These are phyloP conservation scores for Paspalum vaginatum DNA, from an alignment of 176 grass and related monocot species.

Conservation along the genomic window DNA sequence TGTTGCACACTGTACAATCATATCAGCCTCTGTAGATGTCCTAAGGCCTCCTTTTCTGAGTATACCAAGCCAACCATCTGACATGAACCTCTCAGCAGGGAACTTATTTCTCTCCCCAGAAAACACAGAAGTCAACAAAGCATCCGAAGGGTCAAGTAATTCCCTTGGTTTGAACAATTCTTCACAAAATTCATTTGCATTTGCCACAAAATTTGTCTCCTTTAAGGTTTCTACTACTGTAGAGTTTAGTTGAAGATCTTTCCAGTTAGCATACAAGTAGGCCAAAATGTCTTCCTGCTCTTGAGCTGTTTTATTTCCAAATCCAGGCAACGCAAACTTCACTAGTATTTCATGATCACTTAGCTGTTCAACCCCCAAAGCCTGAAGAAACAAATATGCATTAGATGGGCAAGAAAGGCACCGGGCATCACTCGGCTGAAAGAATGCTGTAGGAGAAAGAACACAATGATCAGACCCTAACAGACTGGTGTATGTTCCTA, in stretches of 20 bases:
- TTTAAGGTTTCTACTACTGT: constrained; percentile 66
- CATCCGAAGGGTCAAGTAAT: constrained; percentile 83
- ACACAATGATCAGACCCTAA: constrained; percentile 71
- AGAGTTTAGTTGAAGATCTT: constrained; percentile 76
- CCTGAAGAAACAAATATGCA: constrained; percentile 66
- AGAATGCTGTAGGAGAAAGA: constrained; percentile 81
- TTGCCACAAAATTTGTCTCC: constrained; percentile 76
- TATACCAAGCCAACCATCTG: constrained; percentile 85
- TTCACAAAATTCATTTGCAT: constrained; percentile 73
- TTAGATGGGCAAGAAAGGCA: constrained; percentile 67
- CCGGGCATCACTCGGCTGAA: constrained; percentile 68
- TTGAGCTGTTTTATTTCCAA: constrained; percentile 73
- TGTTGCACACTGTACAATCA: constrained; percentile 78
- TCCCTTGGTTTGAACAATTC: constrained; percentile 82
- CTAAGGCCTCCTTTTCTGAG: constrained; percentile 83
- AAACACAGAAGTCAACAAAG: constrained; percentile 83
- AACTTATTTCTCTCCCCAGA: constrained; percentile 75
- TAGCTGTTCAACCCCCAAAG: constrained; percentile 80
- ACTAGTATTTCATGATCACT: constrained; percentile 85
- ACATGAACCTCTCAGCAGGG: constrained; percentile 76
- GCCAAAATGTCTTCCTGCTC: constrained; percentile 89
- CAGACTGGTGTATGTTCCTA: constrained; percentile 78
- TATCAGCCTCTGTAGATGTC: constrained; percentile 78
- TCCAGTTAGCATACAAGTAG: constrained; percentile 87
- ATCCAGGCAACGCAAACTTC: constrained; percentile 87